Percentiles rank a stretch among this genome's conserved stretches.
These are phyloP conservation scores for Apiospora rasikravindrae DNA, from an alignment of 2,329 filamentous ascomycete genomes.

Conservation along the genomic window DNA sequence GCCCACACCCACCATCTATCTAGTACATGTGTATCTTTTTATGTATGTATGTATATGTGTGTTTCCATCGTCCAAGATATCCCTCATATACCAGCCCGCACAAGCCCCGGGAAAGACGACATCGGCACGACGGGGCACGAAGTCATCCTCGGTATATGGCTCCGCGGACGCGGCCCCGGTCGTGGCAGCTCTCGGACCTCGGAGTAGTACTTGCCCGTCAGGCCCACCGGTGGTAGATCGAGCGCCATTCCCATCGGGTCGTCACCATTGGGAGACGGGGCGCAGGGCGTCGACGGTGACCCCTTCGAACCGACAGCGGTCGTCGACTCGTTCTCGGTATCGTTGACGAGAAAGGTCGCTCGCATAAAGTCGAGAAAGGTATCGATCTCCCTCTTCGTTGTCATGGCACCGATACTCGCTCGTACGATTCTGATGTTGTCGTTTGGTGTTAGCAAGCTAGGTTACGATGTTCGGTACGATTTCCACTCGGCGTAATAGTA, in stretches of 20 bases:
- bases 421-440: conserved; percentile 56
- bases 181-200: conserved; percentile 26
- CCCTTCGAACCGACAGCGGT: not conserved
- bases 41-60: not conserved
- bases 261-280: not conserved
- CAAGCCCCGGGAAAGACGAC: not conserved
- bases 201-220: conserved; percentile 5
- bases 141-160: not conserved
- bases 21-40: not conserved
- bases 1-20: not conserved
- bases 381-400: conserved; percentile 59
- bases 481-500: not conserved
- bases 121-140: not conserved
- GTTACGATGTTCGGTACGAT: no score
- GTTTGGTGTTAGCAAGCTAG: not conserved
- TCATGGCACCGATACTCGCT: conserved; percentile 67
- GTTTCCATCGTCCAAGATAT: not conserved
- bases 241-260: not conserved
- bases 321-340: not conserved
- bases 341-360: conserved; percentile 39
- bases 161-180: conserved; percentile 7
- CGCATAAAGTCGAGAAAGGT: conserved; percentile 52
- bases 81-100: not conserved
- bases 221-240: conserved; percentile 1
- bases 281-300: not conserved